Evolutionary conservation across 1,139 yeast genomes (phyloP), one percentile per base, ranked within the genome.

Genomic region (Candida albicans): DNA sequence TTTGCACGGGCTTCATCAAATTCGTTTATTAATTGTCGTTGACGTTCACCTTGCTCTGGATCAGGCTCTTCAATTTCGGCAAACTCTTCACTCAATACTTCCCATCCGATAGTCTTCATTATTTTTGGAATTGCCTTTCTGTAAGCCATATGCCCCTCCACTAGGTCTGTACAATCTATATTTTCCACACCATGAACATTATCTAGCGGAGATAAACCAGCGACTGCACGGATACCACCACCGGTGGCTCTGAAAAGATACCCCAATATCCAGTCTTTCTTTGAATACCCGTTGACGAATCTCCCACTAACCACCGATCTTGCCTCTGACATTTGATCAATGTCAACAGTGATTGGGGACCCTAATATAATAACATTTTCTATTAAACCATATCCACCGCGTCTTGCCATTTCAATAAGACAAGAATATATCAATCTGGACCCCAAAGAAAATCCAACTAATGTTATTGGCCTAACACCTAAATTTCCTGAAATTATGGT

Each of bases 11-110:
- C 96, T 53, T 85, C 90, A 51, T 89, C 96, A 54, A 90, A 87
- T 57, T 93, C 98, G 46, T 75, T 73, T 15, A 93, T 75, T 53
- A 93, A 71, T 58, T 88, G 83, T 48, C 96, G 73, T 56, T 90
- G 95, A 52, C 86, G 81, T 53, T 89, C 90, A 15, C 82, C 79
- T 58, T 85, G 83, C 52, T 88, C 96, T 2, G 96, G 90, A 62
- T 93, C 96, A 0, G 97, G 96, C 56, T 93, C 97, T 58, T 91
- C 98, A 52, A 95, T 91, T 64, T 95, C 99, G 12, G 87, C 84
- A 61, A 95, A 93, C 59, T 91, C 96, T 51, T 93, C 99, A 52
- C 87, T 81, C 40, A 90, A 64, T 2, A 93, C 87, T 49, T 88
- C 87, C 83, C 96, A 87, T 8, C 88, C 90, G 35, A 87, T 59